Evolutionary conservation across 805 yeast genomes (phyloP), one percentile per base, ranked within the genome.

Genomic region (Wickerhamiella spandovensis): DNA sequence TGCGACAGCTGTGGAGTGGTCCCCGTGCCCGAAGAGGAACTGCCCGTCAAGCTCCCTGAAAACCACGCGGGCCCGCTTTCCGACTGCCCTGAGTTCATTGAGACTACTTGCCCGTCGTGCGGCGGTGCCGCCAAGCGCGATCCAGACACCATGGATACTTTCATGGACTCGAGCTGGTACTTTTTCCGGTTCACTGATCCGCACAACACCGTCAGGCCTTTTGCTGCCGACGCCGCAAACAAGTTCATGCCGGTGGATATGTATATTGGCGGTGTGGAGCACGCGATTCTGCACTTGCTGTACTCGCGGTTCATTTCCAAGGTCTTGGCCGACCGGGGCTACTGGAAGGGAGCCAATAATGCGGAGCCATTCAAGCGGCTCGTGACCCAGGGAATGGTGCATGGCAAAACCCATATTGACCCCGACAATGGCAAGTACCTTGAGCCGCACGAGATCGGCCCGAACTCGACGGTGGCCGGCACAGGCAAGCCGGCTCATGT

Each of bases 141-240:
- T 56, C 86, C 97, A 0, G 98, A 92, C 61, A 92, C 98, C 0
- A 90, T 92, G 98, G 98, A 92, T 62, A 92, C 98, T 0, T 92
- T 92, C 61, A 90, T 92, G 79, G 98, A 92, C 66, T 84, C 95
- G 17, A 88, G 97, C 2, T 92, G 98, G 98, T 92, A 92, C 65
- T 85, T 76, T 64, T 81, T 92, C 69, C 75, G 98, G 52, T 89
- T 78, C 59, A 66, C 81, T 2, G 97, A 92, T 63, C 71, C 95
- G 0, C 67, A 78, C 30, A 90, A 92, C 63, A 53, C 59, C 0
- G 46, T 58, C 0, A 55, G 61, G 41, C 84, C 86, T 1, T 87
- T 90, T 59, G 67, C 60, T 25, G 66, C 63, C 51, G 72, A 72
- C 10, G 64, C 63, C 21, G 85, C 82, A 0, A 64, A 75, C 9